Percentiles rank a stretch among this genome's conserved stretches.
Conservation (phyloP, 2,329 filamentous ascomycete species). For the Fusarium anguioides region DNA sequence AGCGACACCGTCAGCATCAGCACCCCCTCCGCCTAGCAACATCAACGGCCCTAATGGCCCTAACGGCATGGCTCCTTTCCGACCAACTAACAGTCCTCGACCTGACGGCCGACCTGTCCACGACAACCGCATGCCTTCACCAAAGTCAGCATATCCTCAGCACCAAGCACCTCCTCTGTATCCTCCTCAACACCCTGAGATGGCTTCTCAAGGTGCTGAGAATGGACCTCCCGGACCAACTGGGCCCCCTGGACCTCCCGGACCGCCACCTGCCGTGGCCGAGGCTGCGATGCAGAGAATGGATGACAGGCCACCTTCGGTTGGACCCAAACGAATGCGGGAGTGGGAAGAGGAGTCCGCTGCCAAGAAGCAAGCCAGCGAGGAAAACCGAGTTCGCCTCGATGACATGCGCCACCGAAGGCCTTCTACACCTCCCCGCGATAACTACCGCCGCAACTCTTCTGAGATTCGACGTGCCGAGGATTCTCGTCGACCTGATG, state of each 20-base stretch:
- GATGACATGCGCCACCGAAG: slow-evolving; percentile 86
- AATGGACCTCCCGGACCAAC: slow-evolving; percentile 51
- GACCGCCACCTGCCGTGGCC: slow-evolving; percentile 63
- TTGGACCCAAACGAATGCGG: slow-evolving; percentile 83
- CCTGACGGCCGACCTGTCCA: slow-evolving; percentile 84
- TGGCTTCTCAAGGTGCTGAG: slow-evolving; percentile 69
- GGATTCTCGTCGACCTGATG: slow-evolving; percentile 71
- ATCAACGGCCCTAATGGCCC: slow-evolving; percentile 54
- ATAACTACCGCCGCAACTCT: slow-evolving; percentile 80
- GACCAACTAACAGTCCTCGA: slow-evolving; percentile 78
- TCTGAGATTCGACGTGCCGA: slow-evolving; percentile 76
- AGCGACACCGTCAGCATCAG: slow-evolving; percentile 59
- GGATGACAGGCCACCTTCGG: slow-evolving; percentile 80
- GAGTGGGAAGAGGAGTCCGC: slow-evolving; percentile 91
- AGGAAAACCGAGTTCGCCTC: slow-evolving; percentile 86
- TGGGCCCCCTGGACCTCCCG: slow-evolving; percentile 50
- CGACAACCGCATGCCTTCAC: slow-evolving; percentile 90
- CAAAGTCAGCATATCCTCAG: slow-evolving; percentile 85
- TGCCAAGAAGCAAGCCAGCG: slow-evolving; percentile 86
- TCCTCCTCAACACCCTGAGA: slow-evolving; percentile 78
- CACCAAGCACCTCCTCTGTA: slow-evolving; percentile 71
- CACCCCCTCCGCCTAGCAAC: slow-evolving; percentile 52
- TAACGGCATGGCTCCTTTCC: slow-evolving; percentile 75
- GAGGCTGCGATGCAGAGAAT: slow-evolving; percentile 73
- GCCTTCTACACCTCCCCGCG: slow-evolving; percentile 77